Conservation (phyloP, 2,329 filamentous ascomycete species). For the Lomentospora prolificans region DNA sequence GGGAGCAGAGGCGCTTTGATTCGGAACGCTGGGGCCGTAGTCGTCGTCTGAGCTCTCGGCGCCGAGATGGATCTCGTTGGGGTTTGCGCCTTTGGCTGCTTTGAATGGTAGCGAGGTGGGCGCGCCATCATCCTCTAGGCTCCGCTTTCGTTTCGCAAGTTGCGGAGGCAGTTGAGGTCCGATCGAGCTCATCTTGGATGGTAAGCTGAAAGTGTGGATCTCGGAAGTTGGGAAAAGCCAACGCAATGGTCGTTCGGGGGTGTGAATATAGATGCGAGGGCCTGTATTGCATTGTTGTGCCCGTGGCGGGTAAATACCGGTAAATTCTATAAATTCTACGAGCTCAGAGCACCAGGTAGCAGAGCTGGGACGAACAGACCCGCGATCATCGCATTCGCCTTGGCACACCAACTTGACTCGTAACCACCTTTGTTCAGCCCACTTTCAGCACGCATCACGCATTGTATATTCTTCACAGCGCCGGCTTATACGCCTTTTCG, state of each 20-base stretch:
- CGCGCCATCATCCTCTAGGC: constrained; percentile 29
- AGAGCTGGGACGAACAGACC: background rate
- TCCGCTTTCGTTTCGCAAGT: constrained; percentile 53
- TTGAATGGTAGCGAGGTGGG: constrained; percentile 34
- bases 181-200: constrained; percentile 52
- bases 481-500: background rate
- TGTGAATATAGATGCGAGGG: too few relatives aligned
- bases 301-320: constrained; percentile 6
- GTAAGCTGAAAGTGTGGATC: background rate
- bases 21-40: constrained; percentile 19
- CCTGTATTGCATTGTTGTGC: background rate
- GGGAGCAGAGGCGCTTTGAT: background rate
- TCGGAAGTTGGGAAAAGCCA: too few relatives aligned
- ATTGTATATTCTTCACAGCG: background rate
- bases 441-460: background rate
- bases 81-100: constrained; percentile 26
- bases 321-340: background rate
- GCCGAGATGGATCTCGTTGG: constrained; percentile 34
- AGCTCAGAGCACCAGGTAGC: background rate
- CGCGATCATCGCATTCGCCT: background rate
- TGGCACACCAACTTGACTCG: background rate
- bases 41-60: constrained; percentile 31
- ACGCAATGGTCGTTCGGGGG: too few relatives aligned
- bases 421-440: background rate
- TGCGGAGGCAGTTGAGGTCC: constrained; percentile 63